Conservation (phyloP, 805 yeast genomes). For the Phaffomyces opuntiae region DNA sequence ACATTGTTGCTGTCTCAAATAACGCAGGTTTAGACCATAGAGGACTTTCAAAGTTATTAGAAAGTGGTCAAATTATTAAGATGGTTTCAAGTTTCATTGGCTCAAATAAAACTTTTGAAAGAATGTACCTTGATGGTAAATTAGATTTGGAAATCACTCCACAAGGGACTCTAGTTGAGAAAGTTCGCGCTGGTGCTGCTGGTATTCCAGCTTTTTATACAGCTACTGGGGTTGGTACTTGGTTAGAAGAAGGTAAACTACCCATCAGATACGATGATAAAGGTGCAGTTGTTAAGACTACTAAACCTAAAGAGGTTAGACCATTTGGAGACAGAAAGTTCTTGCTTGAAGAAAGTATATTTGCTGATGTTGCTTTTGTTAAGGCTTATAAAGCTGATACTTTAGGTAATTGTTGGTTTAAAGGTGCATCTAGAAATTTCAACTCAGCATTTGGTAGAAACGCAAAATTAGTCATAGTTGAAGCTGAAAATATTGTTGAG, state of each 20-base stretch:
- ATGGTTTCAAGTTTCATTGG: slow-evolving; percentile 44
- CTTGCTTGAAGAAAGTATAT: slow-evolving; percentile 35
- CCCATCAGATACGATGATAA: slow-evolving; percentile 33
- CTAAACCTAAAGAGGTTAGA: slow-evolving; percentile 35
- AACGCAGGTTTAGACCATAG: slow-evolving; percentile 41
- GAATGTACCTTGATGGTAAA: slow-evolving; percentile 34
- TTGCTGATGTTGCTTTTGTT: slow-evolving; percentile 42
- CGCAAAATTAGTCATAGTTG: slow-evolving; percentile 40
- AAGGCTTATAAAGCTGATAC: slow-evolving; percentile 43
- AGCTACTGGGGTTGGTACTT: slow-evolving; percentile 45
- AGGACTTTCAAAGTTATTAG: slow-evolving; percentile 36
- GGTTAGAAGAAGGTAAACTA: slow-evolving; percentile 42
- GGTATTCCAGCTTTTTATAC: slow-evolving; percentile 45
- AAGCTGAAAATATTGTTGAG: slow-evolving; percentile 43
- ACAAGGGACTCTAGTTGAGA: slow-evolving; percentile 46
- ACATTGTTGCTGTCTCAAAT: slow-evolving; percentile 39
- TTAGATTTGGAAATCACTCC: slow-evolving; percentile 42
- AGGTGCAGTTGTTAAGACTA: slow-evolving; percentile 28
- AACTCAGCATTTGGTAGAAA: slow-evolving; percentile 39
- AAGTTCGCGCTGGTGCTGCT: slow-evolving; percentile 40
- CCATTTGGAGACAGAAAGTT: slow-evolving; percentile 36
- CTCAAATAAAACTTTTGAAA: slow-evolving; percentile 34
- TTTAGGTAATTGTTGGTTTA: slow-evolving; percentile 41
- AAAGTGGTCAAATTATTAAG: slow-evolving; percentile 35
- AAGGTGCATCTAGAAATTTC: slow-evolving; percentile 40